Base-by-base conservation (phyloP, 768 basidiomycete genomes). In the Agaricus sinodeliciosus region DNA sequence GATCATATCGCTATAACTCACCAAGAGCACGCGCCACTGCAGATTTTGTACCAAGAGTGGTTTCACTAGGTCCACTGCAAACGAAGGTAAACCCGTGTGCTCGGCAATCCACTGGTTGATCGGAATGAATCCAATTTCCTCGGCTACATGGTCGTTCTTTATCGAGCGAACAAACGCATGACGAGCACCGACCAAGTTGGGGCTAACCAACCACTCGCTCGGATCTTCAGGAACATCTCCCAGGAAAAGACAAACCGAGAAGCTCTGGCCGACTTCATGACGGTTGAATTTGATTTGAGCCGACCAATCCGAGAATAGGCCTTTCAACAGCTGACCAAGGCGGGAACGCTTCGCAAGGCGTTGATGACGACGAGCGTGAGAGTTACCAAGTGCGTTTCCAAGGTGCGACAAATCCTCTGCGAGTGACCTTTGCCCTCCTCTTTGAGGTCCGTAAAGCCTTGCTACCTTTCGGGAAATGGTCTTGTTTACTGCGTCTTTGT, bases 221-320 rank as follows among this genome's bases (percentile, higher is more conserved):
- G 68, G 62, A 47, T 77, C 67, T 18, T 60, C 64, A 12, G 72
- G 72, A 13, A 71, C 69, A 3, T 54, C 55, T 1, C 75, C 78
- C 5, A 81, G 62, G 72, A 80, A 80, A 47, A 81, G 55, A 16
- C 73, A 59, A 25, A 80, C 65, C n/a, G 64, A 62, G 59, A 75
- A 79, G 61, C 72, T 73, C 4, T 63, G 49, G 3, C 70, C 71
- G 31, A 77, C 57, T 54, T 72, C 76, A 59, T 66, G 72, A 56
- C 76, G 72, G 62, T 73, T 69, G 59, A 69, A 61, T 18, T 63
- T 62, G 41, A 78, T 65, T 35, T 73, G 70, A 5, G 64, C 73
- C 0, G 71, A 65, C 77, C 77, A 79, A 22, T 78, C 75, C 51
- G 58, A 66, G 41, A 64, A 36, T 12, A 54, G 26, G 8, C 51